Evolutionary conservation across 1,139 yeast genomes (phyloP), one percentile per base, ranked within the genome.

Genomic region (Blastobotrys ciferrii): DNA sequence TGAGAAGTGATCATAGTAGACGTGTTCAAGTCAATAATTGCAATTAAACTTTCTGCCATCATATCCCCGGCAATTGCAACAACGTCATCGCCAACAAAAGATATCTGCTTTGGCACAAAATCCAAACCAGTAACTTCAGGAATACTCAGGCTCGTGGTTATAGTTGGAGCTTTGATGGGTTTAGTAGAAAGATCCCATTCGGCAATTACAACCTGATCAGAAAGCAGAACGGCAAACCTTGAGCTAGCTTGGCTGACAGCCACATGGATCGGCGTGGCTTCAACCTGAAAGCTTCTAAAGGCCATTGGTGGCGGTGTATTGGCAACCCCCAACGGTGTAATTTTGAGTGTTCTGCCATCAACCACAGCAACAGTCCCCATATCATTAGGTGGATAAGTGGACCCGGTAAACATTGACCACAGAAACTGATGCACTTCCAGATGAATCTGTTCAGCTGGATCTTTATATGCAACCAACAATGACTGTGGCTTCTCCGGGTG

Each of bases 261-360:
- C 48, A 80, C 76, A 60, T 84, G 88, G 19, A 75, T 67, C 11
- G 89, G 81, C 48, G 78, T 76, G 6, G 71, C 40, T 6, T 44
- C 52, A 9, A 82, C 68, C 13, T 76, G 77, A 43, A 85, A 67
- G 44, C 82, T 87, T 53, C 95, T 75, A 64, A 77, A 85, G 36
- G 88, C 77, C 63, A 87, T 80, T 37, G 99, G 99, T 1, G 99
- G 99, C 2, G 99, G 99, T 4, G 89, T 94, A 64, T 84, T 88
- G 1, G 97, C 96, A 32, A 84, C 66, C 0, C 85, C 75, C 36
- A 94, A 72, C 0, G 98, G 98, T 0, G 98, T 91, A 28, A 89
- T 69, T 58, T 82, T 80, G 30, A 84, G 76, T n/a, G 74, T 73
- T 1, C 68, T 60, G 2, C 97, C 97, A 69, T 94, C 98, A 32